Conservation (phyloP, 768 basidiomycete genomes). For the Atractiella rhizophila region DNA sequence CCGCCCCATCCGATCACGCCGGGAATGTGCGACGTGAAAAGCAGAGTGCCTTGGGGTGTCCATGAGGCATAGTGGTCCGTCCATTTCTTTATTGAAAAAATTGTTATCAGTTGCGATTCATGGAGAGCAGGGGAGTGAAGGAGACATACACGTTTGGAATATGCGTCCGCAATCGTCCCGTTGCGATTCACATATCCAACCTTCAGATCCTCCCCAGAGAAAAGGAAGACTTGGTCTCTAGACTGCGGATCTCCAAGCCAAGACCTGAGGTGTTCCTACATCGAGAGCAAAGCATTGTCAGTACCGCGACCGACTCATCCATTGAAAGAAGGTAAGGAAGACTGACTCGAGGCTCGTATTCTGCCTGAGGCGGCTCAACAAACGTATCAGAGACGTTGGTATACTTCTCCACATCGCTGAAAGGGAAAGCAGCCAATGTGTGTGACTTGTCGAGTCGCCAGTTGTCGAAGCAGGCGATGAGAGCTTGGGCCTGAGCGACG, state of each 20-base stretch:
- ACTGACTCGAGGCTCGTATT: no score
- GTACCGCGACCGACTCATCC: conserved; percentile 42
- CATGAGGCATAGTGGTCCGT: conserved; percentile 88
- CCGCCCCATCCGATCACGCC: conserved; percentile 94
- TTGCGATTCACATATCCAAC: conserved; percentile 72
- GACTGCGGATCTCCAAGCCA: conserved; percentile 84
- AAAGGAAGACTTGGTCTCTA: conserved; percentile 85
- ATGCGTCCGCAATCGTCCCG: conserved; percentile 57
- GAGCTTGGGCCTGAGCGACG: conserved; percentile 2
- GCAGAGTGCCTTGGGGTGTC: conserved; percentile 87
- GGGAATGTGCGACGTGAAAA: conserved; percentile 78
- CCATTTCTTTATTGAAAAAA: conserved; percentile 40
- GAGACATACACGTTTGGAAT: conserved; percentile 43
- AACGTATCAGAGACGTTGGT: no score
- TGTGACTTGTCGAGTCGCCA: conserved; percentile 13
- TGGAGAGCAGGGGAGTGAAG: not conserved
- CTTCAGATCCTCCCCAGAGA: conserved; percentile 69
- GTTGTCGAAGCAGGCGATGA: conserved; percentile 11
- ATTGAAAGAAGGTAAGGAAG: no score
- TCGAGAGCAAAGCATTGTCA: conserved; percentile 33
- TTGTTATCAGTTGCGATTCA: conserved; percentile 1
- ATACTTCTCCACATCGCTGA: conserved; percentile 49
- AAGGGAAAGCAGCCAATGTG: conserved; percentile 11
- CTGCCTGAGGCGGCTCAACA: no score
- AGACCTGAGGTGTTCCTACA: conserved; percentile 77